Percentiles rank a stretch among this genome's conserved stretches.
These are phyloP conservation scores for Dryadomyces quercus-mongolicae DNA, from an alignment of 2,329 filamentous ascomycete genomes.

Conservation along the genomic window DNA sequence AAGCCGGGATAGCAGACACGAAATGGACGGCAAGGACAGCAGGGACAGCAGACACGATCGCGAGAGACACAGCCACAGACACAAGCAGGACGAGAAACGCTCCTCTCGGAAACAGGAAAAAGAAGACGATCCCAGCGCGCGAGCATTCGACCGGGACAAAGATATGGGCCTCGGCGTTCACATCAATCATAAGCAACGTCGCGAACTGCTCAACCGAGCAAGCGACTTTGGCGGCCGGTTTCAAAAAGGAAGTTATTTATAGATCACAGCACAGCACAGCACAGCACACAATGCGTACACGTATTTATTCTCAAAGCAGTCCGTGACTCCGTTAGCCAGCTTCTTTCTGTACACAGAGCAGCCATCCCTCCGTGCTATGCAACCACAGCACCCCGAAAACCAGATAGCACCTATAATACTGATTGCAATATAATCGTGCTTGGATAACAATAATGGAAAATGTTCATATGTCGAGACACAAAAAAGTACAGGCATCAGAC, in stretches of 20 bases:
- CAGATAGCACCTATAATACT: neutral
- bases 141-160: slow-evolving; percentile 84
- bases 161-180: slow-evolving; percentile 72
- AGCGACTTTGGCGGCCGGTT: slow-evolving; percentile 75
- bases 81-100: neutral
- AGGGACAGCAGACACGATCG: slow-evolving; percentile 8
- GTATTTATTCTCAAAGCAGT: neutral
- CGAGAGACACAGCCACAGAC: neutral
- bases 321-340: neutral
- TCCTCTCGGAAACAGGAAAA: slow-evolving; percentile 22
- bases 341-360: neutral
- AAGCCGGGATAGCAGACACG: neutral
- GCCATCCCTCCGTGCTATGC: slow-evolving; percentile 1
- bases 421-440: neutral
- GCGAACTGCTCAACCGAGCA: slow-evolving; percentile 67
- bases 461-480: neutral
- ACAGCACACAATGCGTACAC: too few relatives aligned
- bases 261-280: neutral
- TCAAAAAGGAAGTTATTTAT: slow-evolving; percentile 58
- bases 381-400: neutral
- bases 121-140: slow-evolving; percentile 82
- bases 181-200: slow-evolving; percentile 60
- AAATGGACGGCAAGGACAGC: too few relatives aligned
- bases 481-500: neutral
- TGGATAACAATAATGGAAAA: slow-evolving; percentile 1